Evolutionary conservation across 1,284 basidiomycete genomes (phyloP), one percentile per base, ranked within the genome.

Genomic region (Cryptococcus sp.): DNA sequence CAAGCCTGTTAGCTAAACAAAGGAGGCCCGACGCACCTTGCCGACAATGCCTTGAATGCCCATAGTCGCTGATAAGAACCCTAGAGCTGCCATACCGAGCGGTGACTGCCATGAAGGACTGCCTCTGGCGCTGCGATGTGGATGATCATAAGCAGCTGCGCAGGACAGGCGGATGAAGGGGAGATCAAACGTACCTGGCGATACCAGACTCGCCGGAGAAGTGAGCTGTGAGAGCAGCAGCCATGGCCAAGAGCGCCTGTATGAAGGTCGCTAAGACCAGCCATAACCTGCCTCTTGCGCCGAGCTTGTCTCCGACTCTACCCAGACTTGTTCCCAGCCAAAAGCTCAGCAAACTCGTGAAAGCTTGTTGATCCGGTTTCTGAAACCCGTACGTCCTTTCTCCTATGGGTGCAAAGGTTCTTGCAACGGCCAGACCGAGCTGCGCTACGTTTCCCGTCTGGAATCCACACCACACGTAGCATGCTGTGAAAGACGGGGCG

Each of bases 381-480:
- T 88, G 88, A 79, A 93, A 91, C 2, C 67, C 70, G 38, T 62
- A 62, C 71, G 78, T 89, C 81, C 66, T 81, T 76, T 61, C 80
- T 65, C 23, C 80, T 77, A 6, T 77, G 63, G 45, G 84, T 70
- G 53, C 84, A 78, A 90, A 92, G 38, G 85, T 81, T 2, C 87
- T 81, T 0, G 86, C 86, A 27, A 87, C 62, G 1, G 87, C 86
- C 13, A 88, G 78, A 3, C 84, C 80, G 22, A 88, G 81, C 80
- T 88, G 80, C 3, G 80, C 79, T 20, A 80, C 73, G 56, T 79
- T 79, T 4, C 81, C 81, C 44, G 80, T 92, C 76, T 93, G 90
- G 78, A 92, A 93, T 1, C 88, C 89, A 72, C 88, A 89, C 90
- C 90, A 93, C 22, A 93, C 85, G 73, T 86, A 92, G 60, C 89